Conservation (phyloP, 495 filamentous ascomycete species). For the Neurospora sublineolata region DNA sequence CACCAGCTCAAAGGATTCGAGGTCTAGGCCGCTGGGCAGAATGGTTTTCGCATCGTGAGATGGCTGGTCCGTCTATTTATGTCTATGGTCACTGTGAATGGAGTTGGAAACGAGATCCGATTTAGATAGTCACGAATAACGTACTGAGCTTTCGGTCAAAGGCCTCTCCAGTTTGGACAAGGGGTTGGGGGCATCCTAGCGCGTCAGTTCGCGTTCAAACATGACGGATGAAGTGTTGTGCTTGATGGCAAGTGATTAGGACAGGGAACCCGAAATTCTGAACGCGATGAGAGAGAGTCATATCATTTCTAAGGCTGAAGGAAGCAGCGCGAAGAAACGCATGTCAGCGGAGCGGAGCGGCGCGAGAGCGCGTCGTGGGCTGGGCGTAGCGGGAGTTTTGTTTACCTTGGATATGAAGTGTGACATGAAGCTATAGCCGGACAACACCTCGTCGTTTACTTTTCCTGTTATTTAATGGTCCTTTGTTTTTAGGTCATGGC, state of each 20-base stretch:
- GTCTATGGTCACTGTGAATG: neutral
- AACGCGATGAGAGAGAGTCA: neutral
- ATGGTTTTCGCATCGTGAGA: neutral
- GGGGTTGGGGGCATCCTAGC: conserved; percentile 25
- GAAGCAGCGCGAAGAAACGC: neutral
- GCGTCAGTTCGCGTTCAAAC: conserved; percentile 8
- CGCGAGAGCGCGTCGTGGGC: neutral
- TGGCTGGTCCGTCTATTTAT: neutral
- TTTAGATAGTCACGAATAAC: neutral
- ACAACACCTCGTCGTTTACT: neutral
- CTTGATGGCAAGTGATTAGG: neutral
- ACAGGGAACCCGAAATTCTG: neutral
- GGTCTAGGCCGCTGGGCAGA: conserved; percentile 9
- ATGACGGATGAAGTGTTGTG: neutral
- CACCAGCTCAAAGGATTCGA: conserved; percentile 24
- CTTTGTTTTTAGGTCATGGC: neutral
- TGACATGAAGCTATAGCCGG: neutral
- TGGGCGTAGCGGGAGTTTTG: neutral
- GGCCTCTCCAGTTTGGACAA: conserved; percentile 19
- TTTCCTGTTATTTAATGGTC: neutral
- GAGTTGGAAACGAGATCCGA: neutral
- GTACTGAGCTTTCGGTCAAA: conserved; percentile 32
- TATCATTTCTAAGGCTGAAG: neutral
- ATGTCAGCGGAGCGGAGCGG: neutral
- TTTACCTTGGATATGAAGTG: neutral